These are phyloP conservation scores for Xylona heveae DNA, from an alignment of 495 filamentous ascomycete species.

Conservation along the genomic window DNA sequence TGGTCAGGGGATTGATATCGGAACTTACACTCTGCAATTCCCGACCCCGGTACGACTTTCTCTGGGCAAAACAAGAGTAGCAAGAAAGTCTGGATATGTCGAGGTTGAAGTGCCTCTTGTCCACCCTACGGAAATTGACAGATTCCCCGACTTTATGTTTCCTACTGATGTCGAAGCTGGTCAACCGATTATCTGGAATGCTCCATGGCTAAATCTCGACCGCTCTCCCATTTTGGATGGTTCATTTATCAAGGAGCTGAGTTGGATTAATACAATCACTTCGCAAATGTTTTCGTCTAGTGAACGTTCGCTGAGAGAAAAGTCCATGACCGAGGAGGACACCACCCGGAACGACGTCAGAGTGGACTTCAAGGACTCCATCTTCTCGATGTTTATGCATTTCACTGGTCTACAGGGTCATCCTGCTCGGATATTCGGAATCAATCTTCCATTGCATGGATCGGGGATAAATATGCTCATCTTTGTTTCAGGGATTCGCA, in stretches of 20 bases:
- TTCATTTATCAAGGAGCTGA: conserved; percentile 9
- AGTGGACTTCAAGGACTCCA: conserved; percentile 24
- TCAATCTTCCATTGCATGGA: too few species aligned
- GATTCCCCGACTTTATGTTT: conserved; percentile 14
- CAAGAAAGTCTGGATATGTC: conserved; percentile 23
- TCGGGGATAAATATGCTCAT: conserved; percentile 18
- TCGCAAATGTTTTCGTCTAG: conserved; percentile 18
- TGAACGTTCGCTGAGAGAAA: conserved; percentile 17
- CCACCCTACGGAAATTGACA: conserved; percentile 4
- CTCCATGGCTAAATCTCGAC: conserved; percentile 21
- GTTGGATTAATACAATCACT: conserved; percentile 17
- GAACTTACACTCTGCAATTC: conserved; percentile 18
- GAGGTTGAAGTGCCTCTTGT: conserved; percentile 21
- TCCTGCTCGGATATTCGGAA: conserved; percentile 16
- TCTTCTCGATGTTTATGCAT: conserved; percentile 23
- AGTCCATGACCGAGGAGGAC: background rate
- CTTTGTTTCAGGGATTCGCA: conserved; percentile 18
- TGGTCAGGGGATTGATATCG: conserved; percentile 12
- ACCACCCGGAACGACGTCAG: conserved; percentile 10
- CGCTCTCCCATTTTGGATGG: conserved; percentile 18
- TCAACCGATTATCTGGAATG: conserved; percentile 14
- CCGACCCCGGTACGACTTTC: conserved; percentile 19
- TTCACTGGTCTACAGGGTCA: conserved; percentile 20
- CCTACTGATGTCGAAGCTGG: conserved; percentile 8
- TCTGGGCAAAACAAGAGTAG: conserved; percentile 17